A percentile compares a stretch with the other conserved stretches of the same genome.
Conservation (phyloP, 2,329 filamentous ascomycete species). For the Neophaeococcomyces aloes region DNA sequence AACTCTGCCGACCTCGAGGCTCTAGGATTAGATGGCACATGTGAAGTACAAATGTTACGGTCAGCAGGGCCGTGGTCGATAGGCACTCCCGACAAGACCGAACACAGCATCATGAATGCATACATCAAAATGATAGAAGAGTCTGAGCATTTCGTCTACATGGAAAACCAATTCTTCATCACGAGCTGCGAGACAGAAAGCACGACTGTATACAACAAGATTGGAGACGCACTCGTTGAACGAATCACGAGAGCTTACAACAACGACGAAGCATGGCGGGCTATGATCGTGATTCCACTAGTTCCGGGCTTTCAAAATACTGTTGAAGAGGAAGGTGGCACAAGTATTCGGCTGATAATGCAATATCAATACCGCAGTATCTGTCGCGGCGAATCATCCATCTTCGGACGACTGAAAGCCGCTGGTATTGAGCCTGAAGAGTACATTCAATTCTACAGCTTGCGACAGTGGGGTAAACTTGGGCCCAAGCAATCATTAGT, state of each 20-base stretch:
- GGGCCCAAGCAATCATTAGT: slow-evolving; percentile 70
- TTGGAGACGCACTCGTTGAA: slow-evolving; percentile 88
- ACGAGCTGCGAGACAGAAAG: slow-evolving; percentile 82
- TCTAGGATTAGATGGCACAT: slow-evolving; percentile 82
- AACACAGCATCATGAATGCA: slow-evolving; percentile 91
- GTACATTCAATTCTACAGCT: slow-evolving; percentile 88
- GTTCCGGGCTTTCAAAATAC: slow-evolving; percentile 99
- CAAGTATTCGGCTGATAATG: slow-evolving; percentile 88
- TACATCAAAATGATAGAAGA: slow-evolving; percentile 91
- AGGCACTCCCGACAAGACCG: slow-evolving; percentile 69
- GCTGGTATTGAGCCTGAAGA: slow-evolving; percentile 83
- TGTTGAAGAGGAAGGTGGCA: slow-evolving; percentile 86
- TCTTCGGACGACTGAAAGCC: slow-evolving; percentile 74
- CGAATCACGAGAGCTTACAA: slow-evolving; percentile 75
- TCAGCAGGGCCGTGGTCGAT: slow-evolving; percentile 88
- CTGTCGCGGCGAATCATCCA: slow-evolving; percentile 80
- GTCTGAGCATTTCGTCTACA: slow-evolving; percentile 95
- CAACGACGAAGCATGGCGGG: slow-evolving; percentile 81
- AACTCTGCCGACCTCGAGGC: slow-evolving; percentile 74
- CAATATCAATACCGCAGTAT: slow-evolving; percentile 96
- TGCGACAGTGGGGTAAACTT: slow-evolving; percentile 87
- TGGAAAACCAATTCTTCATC: slow-evolving; percentile 98
- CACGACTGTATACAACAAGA: slow-evolving; percentile 79
- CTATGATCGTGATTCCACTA: slow-evolving; percentile 78
- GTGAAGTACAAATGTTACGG: slow-evolving; percentile 89